Evolutionary conservation across 306 rosid genomes (phyloP), one percentile per base, ranked within the genome.

Genomic region (Ziziphus jujuba): DNA sequence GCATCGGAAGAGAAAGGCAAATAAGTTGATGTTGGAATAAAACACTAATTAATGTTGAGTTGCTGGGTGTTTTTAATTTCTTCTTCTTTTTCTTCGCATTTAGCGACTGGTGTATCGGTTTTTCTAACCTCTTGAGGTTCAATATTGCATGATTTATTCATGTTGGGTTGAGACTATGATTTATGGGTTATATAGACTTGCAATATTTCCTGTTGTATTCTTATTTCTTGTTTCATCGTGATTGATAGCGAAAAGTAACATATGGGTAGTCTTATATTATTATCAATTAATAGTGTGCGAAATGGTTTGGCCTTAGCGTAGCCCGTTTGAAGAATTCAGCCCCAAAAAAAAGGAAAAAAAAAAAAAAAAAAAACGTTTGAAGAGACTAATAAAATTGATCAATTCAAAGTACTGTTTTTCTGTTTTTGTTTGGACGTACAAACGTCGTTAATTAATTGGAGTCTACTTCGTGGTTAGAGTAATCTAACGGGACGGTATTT

Each of bases 1-100:
- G 70, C 84, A 21, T 51, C 87, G 0, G 81, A 73, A 50, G 93
- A 74, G 86, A 86, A 80, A 66, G 87, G 87, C 90, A 71, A 86
- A 80, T 92, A 45, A 80, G 56, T 24, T 44, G 13, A 63, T 68
- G 31, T 67, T 61, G 63, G 74, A 65, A 69, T 54, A 70, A 43
- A 51, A 71, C 45, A 61, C 45, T 40, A 10, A 38, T 20, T 49
- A 38, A 21, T 23, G 72, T 54, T 23, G 61, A 52, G 76, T 71
- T 63, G 60, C 60, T 48, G 82, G 69, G 69, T 24, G 56, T 17
- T 23, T 15, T 69, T 40, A n/a, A n/a, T n/a, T n/a, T n/a, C n/a
- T n/a, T n/a, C n/a, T 68, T 6, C 7, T 0, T 6, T 69, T 23
- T 16, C 24, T 44, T 47, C 10, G 7, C 3, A 6, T 61, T 35